phyloP scores from a whole-genome alignment of 495 filamentous ascomycete species.

The Penicillium verhagenii region DNA sequence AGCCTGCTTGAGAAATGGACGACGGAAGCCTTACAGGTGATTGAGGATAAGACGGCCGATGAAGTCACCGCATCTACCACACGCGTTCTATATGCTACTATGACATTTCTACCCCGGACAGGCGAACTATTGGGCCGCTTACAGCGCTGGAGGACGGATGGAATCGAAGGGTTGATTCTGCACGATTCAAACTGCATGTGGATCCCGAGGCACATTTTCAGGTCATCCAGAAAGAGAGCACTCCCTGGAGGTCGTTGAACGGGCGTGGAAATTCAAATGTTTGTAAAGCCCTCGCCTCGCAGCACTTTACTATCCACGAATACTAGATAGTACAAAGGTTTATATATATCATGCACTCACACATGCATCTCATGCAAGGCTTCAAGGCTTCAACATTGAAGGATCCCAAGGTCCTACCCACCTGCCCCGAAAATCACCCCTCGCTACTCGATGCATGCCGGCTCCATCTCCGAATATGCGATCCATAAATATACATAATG shows the following conservation, averaged over 20 bases:
- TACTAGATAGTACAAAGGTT: too few species aligned
- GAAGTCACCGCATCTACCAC: slow-evolving; percentile 2
- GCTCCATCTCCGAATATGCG: slow-evolving; percentile 9
- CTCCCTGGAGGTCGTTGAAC: too few species aligned
- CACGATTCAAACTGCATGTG: too few species aligned
- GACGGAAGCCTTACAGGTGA: slow-evolving; percentile 3
- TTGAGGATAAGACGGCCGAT: slow-evolving; percentile 3
- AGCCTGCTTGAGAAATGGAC: neutral
- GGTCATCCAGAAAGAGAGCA: too few species aligned
- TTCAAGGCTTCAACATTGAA: neutral
- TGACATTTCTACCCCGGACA: slow-evolving; percentile 1
- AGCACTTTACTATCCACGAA: too few species aligned
- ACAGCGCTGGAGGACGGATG: slow-evolving; percentile 6
- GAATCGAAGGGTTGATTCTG: slow-evolving; percentile 2
- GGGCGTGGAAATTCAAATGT: too few species aligned
- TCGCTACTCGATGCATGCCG: slow-evolving; percentile 1
- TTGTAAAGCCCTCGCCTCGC: too few species aligned
- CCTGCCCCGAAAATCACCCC: neutral
- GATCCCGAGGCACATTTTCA: too few species aligned
- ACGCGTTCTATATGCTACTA: slow-evolving; percentile 5
- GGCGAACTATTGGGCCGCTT: slow-evolving; percentile 3
- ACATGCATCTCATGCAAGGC: too few species aligned
- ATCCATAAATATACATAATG: slow-evolving; percentile 20
- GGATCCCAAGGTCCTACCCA: too few species aligned
- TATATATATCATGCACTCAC: too few species aligned